Percentiles rank a stretch among this genome's conserved stretches.
Conservation (phyloP, 495 filamentous ascomycete species). For the Aspergillus homomorphus region DNA sequence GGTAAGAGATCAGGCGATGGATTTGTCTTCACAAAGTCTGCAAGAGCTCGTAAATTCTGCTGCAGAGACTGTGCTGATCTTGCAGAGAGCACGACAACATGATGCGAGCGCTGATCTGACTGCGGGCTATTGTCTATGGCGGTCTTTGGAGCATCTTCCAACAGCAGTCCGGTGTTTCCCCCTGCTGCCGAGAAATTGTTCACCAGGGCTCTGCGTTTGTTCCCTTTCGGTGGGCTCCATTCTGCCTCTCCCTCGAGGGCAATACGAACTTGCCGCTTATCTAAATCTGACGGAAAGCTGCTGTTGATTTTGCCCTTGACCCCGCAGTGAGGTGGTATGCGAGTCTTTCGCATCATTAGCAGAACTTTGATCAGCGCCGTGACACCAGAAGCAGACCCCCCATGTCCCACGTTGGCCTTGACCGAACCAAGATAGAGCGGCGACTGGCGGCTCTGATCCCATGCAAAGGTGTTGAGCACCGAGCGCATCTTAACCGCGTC, state of each 20-base stretch:
- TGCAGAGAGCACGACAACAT: too few species aligned
- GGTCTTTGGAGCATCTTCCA: too few species aligned
- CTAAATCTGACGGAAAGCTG: constrained; percentile 71
- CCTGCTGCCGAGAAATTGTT: constrained; percentile 65
- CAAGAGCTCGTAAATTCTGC: too few species aligned
- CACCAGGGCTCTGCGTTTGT: constrained; percentile 61
- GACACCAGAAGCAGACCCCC: constrained; percentile 81
- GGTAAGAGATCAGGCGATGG: too few species aligned
- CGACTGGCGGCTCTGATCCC: constrained; percentile 59
- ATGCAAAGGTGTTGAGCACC: constrained; percentile 76
- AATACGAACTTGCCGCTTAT: constrained; percentile 71
- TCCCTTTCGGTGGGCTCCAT: constrained; percentile 44
- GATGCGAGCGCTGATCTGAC: too few species aligned
- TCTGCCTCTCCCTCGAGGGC: constrained; percentile 56
- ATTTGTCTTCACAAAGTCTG: too few species aligned
- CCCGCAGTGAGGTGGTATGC: constrained; percentile 79
- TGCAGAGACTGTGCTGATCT: too few species aligned
- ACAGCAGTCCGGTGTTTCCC: too few species aligned
- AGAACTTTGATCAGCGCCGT: constrained; percentile 79
- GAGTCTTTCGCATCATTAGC: constrained; percentile 79
- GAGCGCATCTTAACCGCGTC: constrained; percentile 76
- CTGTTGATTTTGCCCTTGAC: constrained; percentile 79
- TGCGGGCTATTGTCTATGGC: too few species aligned
- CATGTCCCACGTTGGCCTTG: constrained; percentile 88
- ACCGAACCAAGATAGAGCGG: constrained; percentile 77